Evolutionary conservation across 371 early-diverging fungal species (phyloP), one percentile per base, ranked within the genome.

Genomic region (Entomophthora muscae): DNA sequence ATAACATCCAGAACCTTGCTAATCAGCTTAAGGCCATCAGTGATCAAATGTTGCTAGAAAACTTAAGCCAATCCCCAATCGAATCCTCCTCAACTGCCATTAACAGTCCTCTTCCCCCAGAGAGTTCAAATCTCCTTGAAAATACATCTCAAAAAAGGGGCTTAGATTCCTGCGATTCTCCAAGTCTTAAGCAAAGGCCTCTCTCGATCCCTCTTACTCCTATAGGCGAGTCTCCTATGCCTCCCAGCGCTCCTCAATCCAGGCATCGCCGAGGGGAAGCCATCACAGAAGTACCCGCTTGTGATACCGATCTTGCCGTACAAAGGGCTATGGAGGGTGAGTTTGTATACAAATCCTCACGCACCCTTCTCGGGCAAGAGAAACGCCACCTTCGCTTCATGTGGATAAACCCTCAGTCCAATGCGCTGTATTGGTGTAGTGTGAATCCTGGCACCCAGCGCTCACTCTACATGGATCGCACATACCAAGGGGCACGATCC

Each of bases 391-490:
- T 72, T 53, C 75, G 89, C 3, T 88, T 81, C 75, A 82, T 88
- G 62, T 88, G 90, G 89, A 73, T 90, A 13, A 85, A 88, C 67
- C 90, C 90, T 23, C 88, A 88, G 63, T 82, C 85, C 42, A 82
- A 80, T 64, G 83, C 83, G 12, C 68, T 90, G 26, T 83, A 86
- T 66, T 90, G 90, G 89, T 67, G 26, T 3, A 26, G 2, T 57
- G 29, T 26, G 28, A n/a, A 57, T 30, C 58, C 58, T 31, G 58
- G 58, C 22, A 57, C 58, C 13, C 26, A 31, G 30, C 58, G 58
- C 3, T 27, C 28, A 3, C 30, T 57, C 13, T 57, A 28, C 58
- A 57, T 57, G 22, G 22, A n/a, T n/a, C 17, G 42, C 42, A 17
- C 42, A 10, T 42, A 42, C 42, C 42, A 17, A 10, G 55, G 55